A percentile compares a stretch with the other conserved stretches of the same genome.
Conservation (phyloP, 768 basidiomycete species). For the Agaricus bisporus region DNA sequence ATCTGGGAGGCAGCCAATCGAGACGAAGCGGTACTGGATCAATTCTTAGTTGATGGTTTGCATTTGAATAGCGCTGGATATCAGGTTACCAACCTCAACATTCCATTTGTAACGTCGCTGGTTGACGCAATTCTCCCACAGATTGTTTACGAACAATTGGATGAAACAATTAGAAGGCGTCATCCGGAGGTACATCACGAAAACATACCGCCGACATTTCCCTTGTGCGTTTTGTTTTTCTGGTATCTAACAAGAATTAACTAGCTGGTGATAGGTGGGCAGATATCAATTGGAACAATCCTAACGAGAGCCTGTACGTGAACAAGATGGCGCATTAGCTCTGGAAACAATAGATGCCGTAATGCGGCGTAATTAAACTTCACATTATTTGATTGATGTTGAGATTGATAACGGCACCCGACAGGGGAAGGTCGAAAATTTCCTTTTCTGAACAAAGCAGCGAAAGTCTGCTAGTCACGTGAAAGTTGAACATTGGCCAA, state of each 20-base stretch:
- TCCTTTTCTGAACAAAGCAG: slow-evolving; percentile 11
- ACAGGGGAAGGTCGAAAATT: background rate
- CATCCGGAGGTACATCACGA: slow-evolving; percentile 70
- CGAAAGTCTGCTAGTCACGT: slow-evolving; percentile 29
- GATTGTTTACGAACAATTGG: slow-evolving; percentile 62
- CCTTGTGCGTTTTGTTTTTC: slow-evolving; percentile 40
- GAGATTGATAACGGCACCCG: background rate
- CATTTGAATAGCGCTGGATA: slow-evolving; percentile 79
- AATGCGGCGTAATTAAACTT: background rate
- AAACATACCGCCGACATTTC: slow-evolving; percentile 51
- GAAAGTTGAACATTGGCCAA: slow-evolving; percentile 52
- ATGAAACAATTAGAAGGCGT: slow-evolving; percentile 45
- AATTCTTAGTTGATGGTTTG: slow-evolving; percentile 67
- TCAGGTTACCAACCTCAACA: slow-evolving; percentile 36
- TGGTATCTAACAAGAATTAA: background rate
- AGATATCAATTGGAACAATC: slow-evolving; percentile 27
- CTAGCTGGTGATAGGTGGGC: slow-evolving; percentile 24
- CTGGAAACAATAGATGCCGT: background rate
- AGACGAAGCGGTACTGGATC: slow-evolving; percentile 43
- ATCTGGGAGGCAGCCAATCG: slow-evolving; percentile 73
- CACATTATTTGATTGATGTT: background rate
- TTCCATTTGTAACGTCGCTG: background rate
- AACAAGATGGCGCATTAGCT: slow-evolving; percentile 6
- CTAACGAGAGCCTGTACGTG: slow-evolving; percentile 17
- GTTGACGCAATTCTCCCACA: slow-evolving; percentile 20